Percentiles rank a stretch among this genome's conserved stretches.
Evolutionary conservation across 2,329 filamentous ascomycete species (phyloP).

Genomic region (Paraphaeosphaeria sporulosa): DNA sequence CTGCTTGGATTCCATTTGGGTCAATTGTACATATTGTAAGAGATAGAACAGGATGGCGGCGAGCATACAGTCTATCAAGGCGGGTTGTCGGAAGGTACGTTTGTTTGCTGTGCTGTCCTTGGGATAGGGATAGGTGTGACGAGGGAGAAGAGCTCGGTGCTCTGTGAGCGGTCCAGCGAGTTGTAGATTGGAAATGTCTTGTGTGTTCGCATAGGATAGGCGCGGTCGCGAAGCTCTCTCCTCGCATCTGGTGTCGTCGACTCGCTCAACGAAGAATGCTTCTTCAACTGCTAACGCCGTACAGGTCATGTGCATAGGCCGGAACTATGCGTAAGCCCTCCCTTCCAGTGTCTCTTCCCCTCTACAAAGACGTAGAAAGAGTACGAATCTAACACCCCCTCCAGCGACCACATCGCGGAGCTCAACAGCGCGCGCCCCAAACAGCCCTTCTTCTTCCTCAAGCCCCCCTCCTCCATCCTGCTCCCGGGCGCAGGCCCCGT

Average conservation of each 20-base stretch:
- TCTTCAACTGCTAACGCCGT: constrained; percentile 15
- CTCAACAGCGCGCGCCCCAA: constrained; percentile 86
- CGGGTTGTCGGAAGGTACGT: constrained; percentile 58
- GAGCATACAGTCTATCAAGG: constrained; percentile 47
- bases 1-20: no score
- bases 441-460: constrained; percentile 99
- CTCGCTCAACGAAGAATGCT: no score
- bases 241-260: not conserved
- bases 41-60: constrained; percentile 36
- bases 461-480: constrained; percentile 87
- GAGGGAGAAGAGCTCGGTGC: not conserved
- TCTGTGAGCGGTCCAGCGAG: not conserved
- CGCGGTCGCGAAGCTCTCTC: not conserved
- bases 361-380: no score
- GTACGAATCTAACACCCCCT: not conserved
- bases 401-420: constrained; percentile 90
- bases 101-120: not conserved
- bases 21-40: constrained; percentile 4
- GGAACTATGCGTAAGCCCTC: constrained; percentile 87
- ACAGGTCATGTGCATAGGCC: constrained; percentile 88
- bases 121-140: not conserved
- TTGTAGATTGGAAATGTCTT: not conserved
- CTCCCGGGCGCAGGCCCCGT: constrained; percentile 80
- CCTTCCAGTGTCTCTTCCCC: not conserved
- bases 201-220: not conserved